phyloP scores from a whole-genome alignment of 2,329 filamentous ascomycete species.

The Orbilia quercus region DNA sequence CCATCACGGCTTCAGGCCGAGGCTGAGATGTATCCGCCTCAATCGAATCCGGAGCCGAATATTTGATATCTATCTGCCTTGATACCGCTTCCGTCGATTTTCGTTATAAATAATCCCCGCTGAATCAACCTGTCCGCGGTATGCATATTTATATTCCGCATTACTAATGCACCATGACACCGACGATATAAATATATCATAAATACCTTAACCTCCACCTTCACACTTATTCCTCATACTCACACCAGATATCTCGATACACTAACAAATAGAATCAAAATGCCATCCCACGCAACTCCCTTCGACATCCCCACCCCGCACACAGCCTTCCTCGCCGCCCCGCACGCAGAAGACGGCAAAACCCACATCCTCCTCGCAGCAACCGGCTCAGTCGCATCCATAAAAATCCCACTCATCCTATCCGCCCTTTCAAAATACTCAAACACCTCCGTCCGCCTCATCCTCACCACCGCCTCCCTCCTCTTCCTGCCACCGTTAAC shows the following conservation, averaged over 20 bases:
- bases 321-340: conserved; percentile 60
- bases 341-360: conserved; percentile 66
- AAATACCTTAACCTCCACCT: no score
- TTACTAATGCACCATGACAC: background rate
- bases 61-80: background rate
- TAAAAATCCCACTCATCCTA: conserved; percentile 79
- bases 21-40: no score
- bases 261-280: conserved; percentile 56
- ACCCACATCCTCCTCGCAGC: conserved; percentile 74
- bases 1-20: no score
- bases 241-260: no score
- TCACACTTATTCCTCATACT: no score
- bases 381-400: conserved; percentile 83
- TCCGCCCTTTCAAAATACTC: conserved; percentile 64
- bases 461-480: conserved; percentile 79
- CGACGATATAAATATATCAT: no score
- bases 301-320: conserved; percentile 31
- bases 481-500: conserved; percentile 76
- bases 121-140: no score
- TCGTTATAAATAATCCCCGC: no score
- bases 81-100: no score
- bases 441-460: conserved; percentile 80
- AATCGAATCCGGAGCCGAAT: no score
- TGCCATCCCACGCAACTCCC: conserved; percentile 32
- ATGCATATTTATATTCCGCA: no score